Base-by-base conservation (phyloP, 1,284 basidiomycete genomes). In the Malassezia dermatis region DNA sequence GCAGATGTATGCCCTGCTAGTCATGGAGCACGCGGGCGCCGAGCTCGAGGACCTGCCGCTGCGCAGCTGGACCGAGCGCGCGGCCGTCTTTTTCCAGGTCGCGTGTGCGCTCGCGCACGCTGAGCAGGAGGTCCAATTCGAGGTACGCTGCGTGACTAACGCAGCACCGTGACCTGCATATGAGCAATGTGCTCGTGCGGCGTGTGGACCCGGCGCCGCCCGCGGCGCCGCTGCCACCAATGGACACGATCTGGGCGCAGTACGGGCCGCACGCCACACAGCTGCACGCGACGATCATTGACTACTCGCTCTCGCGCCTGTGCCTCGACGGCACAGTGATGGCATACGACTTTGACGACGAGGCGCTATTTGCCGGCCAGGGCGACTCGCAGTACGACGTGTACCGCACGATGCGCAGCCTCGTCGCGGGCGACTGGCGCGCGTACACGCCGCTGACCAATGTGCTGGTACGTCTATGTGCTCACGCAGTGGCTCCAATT, bases 301-400 rank as follows among this genome's bases (percentile, higher is more conserved):
- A 98, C 75, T 83, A 96, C 40, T 91, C 93, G 3, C 80, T 98
- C 3, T 88, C 93, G 1, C 81, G 91, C 24, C 66, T 66, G 12
- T 26, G 13, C 19, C 27, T 58, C 10, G 51, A 51, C 15, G 15
- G n/a, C 11, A 44, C 50, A 12, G 53, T 63, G 8, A 41, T 73
- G 1, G 63, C 63, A 24, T 72, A 73, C 46, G 56, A 62, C 1
- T 75, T 76, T 37, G 67, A 67, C 35, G 76, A 76, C 43, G 65
- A 71, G 8, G 50, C 60, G 13, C 51, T 77, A n/a, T 76, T 77
- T 41, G 59, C 73, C 37, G 76, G 84, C 84, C 76, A 71, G 81
- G 88, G 90, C 6, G 88, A 93, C 70, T 84, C 86, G 64, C 93
- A 98, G 73, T 96, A 91, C 76, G 89, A 95, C 65, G 80, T 95